Conservation (phyloP, 768 basidiomycete genomes). For the Russula sp. region DNA sequence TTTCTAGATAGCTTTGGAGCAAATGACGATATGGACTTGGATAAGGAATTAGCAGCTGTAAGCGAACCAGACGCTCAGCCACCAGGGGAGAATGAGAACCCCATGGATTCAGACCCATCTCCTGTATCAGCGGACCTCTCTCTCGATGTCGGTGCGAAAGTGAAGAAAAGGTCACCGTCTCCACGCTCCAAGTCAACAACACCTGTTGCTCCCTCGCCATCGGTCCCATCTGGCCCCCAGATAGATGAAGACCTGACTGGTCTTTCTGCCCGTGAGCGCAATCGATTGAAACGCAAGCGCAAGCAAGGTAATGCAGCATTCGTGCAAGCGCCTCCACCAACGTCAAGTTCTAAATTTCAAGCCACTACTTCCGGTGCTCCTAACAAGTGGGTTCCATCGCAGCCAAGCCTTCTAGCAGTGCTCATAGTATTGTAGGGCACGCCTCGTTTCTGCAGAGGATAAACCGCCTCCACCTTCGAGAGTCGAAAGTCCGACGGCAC, state of each 20-base stretch:
- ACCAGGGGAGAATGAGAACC: slow-evolving; percentile 32
- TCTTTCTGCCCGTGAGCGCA: slow-evolving; percentile 89
- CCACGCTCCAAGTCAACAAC: slow-evolving; percentile 46
- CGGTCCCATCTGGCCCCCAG: slow-evolving; percentile 41
- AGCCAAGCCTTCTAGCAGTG: not conserved
- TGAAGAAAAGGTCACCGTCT: slow-evolving; percentile 39
- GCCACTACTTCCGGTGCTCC: slow-evolving; percentile 55
- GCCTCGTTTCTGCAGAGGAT: slow-evolving; percentile 67
- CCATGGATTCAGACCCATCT: slow-evolving; percentile 42
- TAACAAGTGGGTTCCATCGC: slow-evolving; percentile 48
- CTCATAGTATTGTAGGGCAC: slow-evolving; percentile 50
- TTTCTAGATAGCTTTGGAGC: slow-evolving; percentile 72
- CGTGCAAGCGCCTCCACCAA: slow-evolving; percentile 63
- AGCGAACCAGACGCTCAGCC: slow-evolving; percentile 44
- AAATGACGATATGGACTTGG: slow-evolving; percentile 79
- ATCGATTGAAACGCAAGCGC: slow-evolving; percentile 91
- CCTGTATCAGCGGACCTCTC: slow-evolving; percentile 47
- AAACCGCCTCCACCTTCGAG: slow-evolving; percentile 48
- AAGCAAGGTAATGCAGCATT: slow-evolving; percentile 83
- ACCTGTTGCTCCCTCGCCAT: slow-evolving; percentile 49
- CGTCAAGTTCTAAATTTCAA: slow-evolving; percentile 58
- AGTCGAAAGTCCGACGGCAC: slow-evolving; percentile 53
- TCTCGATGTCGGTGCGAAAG: slow-evolving; percentile 34
- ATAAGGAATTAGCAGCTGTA: slow-evolving; percentile 71
- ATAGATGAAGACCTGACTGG: slow-evolving; percentile 50